Percentiles rank a stretch among this genome's conserved stretches.
These are phyloP conservation scores for Candida mattraensis DNA, from an alignment of 805 yeast genomes.

Conservation along the genomic window DNA sequence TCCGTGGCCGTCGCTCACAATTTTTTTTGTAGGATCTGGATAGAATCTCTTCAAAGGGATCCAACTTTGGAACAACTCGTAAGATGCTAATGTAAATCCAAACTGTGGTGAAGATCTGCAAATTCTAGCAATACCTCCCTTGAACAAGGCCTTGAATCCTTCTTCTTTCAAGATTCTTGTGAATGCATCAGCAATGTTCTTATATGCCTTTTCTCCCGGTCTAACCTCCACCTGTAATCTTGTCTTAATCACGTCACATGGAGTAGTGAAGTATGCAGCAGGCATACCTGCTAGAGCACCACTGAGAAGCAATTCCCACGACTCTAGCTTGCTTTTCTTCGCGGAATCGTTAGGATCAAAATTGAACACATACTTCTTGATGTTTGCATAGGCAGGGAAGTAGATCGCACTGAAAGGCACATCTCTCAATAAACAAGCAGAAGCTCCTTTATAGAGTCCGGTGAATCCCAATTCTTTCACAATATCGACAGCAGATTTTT, in stretches of 20 bases:
- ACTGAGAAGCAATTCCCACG: conserved; percentile 80
- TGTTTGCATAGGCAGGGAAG: conserved; percentile 95
- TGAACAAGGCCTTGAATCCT: conserved; percentile 83
- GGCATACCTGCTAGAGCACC: conserved; percentile 99
- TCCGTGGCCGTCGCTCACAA: conserved; percentile 26
- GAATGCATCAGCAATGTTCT: conserved; percentile 77
- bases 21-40: conserved; percentile 26
- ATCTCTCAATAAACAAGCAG: conserved; percentile 90
- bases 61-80: conserved; percentile 80
- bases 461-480: conserved; percentile 74
- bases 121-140: conserved; percentile 95
- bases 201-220: conserved; percentile 73
- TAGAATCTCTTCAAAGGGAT: conserved; percentile 61
- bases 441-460: conserved; percentile 89
- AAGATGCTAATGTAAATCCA: conserved; percentile 97
- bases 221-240: conserved; percentile 85
- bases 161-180: conserved; percentile 75
- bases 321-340: conserved; percentile 58
- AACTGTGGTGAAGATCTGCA: conserved; percentile 96
- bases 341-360: conserved; percentile 72
- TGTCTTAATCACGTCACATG: conserved; percentile 95
- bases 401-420: conserved; percentile 96
- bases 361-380: conserved; percentile 77
- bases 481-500: conserved; percentile 64
- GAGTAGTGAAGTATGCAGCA: conserved; percentile 94